These are phyloP conservation scores for Suhomyces anneliseae DNA, from an alignment of 1,139 yeast species.

Conservation along the genomic window DNA sequence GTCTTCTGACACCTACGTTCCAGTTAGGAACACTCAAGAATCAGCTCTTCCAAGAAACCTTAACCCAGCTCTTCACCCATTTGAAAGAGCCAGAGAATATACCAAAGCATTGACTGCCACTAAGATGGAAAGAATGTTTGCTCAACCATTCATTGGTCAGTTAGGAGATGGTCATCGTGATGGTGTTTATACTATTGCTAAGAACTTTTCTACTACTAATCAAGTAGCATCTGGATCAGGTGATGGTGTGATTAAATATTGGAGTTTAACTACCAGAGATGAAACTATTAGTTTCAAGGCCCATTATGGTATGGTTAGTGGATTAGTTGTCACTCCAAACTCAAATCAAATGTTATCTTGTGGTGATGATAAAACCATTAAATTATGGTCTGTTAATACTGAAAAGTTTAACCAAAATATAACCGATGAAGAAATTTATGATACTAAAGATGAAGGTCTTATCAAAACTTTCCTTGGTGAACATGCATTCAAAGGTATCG, in stretches of 20 bases:
- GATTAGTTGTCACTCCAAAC: conserved; percentile 75
- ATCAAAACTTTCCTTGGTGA: conserved; percentile 80
- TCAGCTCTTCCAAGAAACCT: conserved; percentile 85
- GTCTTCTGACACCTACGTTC: conserved; percentile 87
- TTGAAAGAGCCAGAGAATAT: conserved; percentile 95
- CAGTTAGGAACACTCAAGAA: conserved; percentile 87
- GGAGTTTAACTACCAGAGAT: conserved; percentile 78
- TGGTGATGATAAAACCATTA: conserved; percentile 87
- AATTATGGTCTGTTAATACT: conserved; percentile 69
- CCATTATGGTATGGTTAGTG: conserved; percentile 88
- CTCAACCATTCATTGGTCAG: conserved; percentile 95
- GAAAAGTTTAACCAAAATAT: conserved; percentile 39
- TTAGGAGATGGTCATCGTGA: conserved; percentile 94
- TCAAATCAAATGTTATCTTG: conserved; percentile 69
- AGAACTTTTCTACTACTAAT: conserved; percentile 67
- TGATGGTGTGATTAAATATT: conserved; percentile 90
- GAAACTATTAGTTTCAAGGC: conserved; percentile 81
- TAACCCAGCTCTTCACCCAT: conserved; percentile 94
- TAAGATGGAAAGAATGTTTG: conserved; percentile 93
- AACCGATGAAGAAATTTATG: conserved; percentile 38
- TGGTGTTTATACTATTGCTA: conserved; percentile 89
- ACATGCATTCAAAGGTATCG: conserved; percentile 81
- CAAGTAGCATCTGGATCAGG: conserved; percentile 90
- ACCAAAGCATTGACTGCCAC: conserved; percentile 94
- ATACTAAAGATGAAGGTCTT: conserved; percentile 44